These are phyloP conservation scores for Aspergillus costaricaensis DNA, from an alignment of 2,329 filamentous ascomycete species.

Conservation along the genomic window DNA sequence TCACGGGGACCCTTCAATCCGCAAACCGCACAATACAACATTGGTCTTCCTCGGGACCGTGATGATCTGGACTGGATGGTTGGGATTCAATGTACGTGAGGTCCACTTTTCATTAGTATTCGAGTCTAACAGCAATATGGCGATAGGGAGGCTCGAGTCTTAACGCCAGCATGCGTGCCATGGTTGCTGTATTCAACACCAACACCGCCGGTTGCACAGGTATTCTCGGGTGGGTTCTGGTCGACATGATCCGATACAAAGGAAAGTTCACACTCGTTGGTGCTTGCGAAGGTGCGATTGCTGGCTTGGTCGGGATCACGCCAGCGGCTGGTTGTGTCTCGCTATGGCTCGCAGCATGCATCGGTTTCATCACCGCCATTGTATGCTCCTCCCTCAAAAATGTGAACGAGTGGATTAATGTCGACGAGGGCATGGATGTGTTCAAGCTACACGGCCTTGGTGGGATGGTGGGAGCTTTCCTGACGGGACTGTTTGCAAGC, in stretches of 20 bases:
- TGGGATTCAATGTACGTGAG: conserved; percentile 54
- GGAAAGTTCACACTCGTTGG: conserved; percentile 59
- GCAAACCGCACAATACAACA: conserved; percentile 69
- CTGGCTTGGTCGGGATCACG: conserved; percentile 63
- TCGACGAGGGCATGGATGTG: conserved; percentile 62
- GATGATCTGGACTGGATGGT: conserved; percentile 54
- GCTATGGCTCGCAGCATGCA: conserved; percentile 56
- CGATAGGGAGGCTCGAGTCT: conserved; percentile 54
- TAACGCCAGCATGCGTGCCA: conserved; percentile 55
- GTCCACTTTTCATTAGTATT: not conserved
- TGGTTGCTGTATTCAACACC: conserved; percentile 60
- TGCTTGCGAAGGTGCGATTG: conserved; percentile 60
- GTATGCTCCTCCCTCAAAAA: conserved; percentile 54
- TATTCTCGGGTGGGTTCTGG: conserved; percentile 56
- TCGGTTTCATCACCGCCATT: conserved; percentile 58
- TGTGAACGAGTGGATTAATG: conserved; percentile 56
- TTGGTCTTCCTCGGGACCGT: conserved; percentile 70
- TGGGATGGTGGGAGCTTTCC: conserved; percentile 59
- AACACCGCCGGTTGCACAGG: conserved; percentile 58
- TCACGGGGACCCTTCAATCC: conserved; percentile 54
- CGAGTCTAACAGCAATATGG: not conserved
- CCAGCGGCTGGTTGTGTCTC: conserved; percentile 57
- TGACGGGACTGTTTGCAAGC: conserved; percentile 60
- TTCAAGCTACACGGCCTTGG: conserved; percentile 62
- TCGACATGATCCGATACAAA: conserved; percentile 55